Base-by-base conservation (phyloP, 208 protist species). In the Leishmania guyanensis region DNA sequence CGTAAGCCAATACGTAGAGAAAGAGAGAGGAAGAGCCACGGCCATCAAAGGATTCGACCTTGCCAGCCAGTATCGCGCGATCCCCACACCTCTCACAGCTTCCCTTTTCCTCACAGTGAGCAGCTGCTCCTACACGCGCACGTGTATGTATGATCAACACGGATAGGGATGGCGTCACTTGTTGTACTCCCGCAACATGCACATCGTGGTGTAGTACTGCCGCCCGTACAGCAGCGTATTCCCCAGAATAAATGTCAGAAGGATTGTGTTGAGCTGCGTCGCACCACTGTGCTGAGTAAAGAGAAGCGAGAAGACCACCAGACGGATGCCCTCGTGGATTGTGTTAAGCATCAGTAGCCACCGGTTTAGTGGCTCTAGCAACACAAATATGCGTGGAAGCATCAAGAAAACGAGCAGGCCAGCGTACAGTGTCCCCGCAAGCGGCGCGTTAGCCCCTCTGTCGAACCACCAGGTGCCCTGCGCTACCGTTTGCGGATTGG, bases 131-230 rank as follows among this genome's bases (percentile, higher is more conserved):
- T 22, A 50, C 20, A 43, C 43, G n/a, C 8, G 46, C 39, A 33
- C 33, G 43, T 36, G 46, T 48, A 22, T 51, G 66, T 36, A 51
- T 29, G 26, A 29, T 29, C 51, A 36, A 20, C 51, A n/a, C 51
- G 14, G 72, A 33, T n/a, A 16, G 56, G 50, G 33, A 36, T 54
- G 16, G 17, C 33, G 22, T 71, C 79, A 86, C 75, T 84, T 86
- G 70, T 78, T 83, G 69, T 87, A 72, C 33, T 79, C 81, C 26
- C 79, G 79, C 78, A 88, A 73, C 62, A 87, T 78, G n/a, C 84
- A 80, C 81, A 74, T 88, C n/a, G 87, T 93, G 8, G 80, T 81
- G 79, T 94, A 89, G 74, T 90, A 96, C 71, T 89, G 85, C 20
- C 85, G 80, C 58, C 87, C 88, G 76, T 93, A 93, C 43, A 89